These are phyloP conservation scores for Solanum hybrid DNA, from an alignment of 305 asterid species.

Conservation along the genomic window DNA sequence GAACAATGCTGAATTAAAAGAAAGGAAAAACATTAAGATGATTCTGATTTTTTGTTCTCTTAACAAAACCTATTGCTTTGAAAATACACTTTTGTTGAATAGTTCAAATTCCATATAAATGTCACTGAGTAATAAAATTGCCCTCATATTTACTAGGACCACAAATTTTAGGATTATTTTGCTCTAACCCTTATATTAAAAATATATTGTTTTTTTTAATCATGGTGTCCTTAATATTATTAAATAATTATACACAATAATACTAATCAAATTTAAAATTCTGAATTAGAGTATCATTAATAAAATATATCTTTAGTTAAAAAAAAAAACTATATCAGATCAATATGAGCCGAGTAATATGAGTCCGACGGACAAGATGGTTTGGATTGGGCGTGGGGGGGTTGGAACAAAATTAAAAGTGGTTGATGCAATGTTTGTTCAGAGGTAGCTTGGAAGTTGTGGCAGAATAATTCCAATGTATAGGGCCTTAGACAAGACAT, in stretches of 20 bases:
- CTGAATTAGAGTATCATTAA: not conserved
- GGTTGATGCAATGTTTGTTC: not conserved
- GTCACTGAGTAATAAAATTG: not conserved
- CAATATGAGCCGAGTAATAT: too few species aligned
- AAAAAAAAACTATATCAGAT: not conserved
- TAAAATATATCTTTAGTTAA: too few species aligned
- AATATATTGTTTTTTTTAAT: too few species aligned
- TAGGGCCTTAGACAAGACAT: not conserved
- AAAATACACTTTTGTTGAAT: not conserved
- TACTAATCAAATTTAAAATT: too few species aligned
- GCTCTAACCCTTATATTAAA: not conserved
- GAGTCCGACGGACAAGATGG: accelerated
- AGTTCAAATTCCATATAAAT: not conserved
- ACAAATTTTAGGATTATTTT: not conserved
- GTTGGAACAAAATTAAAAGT: not conserved
- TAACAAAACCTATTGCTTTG: not conserved
- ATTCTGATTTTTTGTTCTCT: not conserved
- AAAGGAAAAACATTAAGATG: not conserved
- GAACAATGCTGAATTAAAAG: not conserved
- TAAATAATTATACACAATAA: too few species aligned
- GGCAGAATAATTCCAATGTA: not conserved
- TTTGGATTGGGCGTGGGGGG: too few species aligned
- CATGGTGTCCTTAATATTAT: not conserved
- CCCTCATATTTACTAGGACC: not conserved
- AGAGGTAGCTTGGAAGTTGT: not conserved